Conservation (phyloP, 495 filamentous ascomycete species). For the Amphirosellinia nigrospora region DNA sequence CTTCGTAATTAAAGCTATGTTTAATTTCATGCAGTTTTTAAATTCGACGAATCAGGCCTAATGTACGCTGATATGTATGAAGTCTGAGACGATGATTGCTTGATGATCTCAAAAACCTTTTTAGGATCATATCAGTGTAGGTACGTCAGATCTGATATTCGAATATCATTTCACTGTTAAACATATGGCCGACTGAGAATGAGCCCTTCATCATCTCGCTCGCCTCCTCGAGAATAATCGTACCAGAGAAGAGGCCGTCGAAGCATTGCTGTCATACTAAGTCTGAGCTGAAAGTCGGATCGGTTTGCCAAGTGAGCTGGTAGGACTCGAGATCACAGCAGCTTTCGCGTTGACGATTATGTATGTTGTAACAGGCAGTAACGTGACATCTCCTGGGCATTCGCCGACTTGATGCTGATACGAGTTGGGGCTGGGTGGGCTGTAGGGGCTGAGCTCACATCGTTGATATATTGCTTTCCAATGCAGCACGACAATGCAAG, state of each 20-base stretch:
- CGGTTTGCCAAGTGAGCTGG: constrained; percentile 1
- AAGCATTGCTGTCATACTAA: neutral
- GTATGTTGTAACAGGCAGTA: constrained; percentile 8
- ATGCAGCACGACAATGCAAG: constrained; percentile 16
- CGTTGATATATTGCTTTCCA: constrained; percentile 20
- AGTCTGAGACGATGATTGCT: too few species aligned
- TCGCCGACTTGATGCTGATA: neutral
- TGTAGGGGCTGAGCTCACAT: constrained; percentile 3
- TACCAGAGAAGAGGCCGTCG: neutral
- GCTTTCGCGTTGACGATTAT: neutral
- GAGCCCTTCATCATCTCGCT: neutral
- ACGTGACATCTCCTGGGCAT: constrained; percentile 21
- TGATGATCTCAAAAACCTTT: too few species aligned
- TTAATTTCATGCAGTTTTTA: neutral
- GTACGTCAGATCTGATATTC: neutral
- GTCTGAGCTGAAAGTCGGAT: neutral
- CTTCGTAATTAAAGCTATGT: too few species aligned
- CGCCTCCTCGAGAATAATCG: neutral
- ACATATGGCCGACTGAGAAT: neutral
- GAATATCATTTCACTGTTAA: neutral
- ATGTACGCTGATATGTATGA: neutral
- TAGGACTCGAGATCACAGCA: neutral
- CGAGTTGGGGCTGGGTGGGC: neutral
- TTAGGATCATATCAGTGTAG: neutral
- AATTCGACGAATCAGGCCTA: neutral